phyloP scores from a whole-genome alignment of 176 grass and related monocot genomes.

The Paspalum notatum region DNA sequence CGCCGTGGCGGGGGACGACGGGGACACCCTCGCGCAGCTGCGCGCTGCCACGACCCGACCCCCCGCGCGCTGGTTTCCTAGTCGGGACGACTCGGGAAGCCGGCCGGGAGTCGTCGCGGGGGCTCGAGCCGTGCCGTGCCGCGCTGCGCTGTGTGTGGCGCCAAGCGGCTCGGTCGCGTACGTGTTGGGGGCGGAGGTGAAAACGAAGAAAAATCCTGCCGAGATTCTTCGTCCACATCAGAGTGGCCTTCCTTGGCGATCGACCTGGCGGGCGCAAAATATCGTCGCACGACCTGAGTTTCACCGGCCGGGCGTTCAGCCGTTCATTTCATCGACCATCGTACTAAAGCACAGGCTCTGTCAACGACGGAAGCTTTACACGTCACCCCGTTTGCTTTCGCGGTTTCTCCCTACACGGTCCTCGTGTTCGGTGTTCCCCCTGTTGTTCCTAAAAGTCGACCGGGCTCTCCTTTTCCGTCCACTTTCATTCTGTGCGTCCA shows the following conservation, averaged over 20 bases:
- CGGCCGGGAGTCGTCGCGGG: neutral
- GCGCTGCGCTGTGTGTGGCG: neutral
- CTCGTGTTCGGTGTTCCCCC: neutral
- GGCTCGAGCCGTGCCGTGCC: neutral
- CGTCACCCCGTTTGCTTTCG: neutral
- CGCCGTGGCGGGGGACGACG: neutral
- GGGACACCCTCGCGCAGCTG: neutral
- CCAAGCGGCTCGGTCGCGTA: neutral
- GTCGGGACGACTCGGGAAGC: too few relatives aligned
- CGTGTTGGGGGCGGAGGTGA: neutral
- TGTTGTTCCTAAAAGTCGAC: neutral
- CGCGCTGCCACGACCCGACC: conserved; percentile 1
- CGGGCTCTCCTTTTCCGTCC: neutral
- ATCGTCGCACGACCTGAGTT: too few relatives aligned
- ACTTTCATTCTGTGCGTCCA: conserved; percentile 4
- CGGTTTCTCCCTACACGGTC: neutral
- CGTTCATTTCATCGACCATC: too few relatives aligned
- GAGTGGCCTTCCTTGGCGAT: too few relatives aligned
- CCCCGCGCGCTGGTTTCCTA: neutral
- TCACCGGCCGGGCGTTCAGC: too few relatives aligned
- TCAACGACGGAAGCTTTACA: neutral
- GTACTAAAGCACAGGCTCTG: too few relatives aligned
- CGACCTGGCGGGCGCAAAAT: too few relatives aligned
- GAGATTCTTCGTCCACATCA: too few relatives aligned
- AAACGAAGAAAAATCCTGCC: too few relatives aligned